Conservation (phyloP, 306 rosid genomes). For the Begonia loranthoides region DNA sequence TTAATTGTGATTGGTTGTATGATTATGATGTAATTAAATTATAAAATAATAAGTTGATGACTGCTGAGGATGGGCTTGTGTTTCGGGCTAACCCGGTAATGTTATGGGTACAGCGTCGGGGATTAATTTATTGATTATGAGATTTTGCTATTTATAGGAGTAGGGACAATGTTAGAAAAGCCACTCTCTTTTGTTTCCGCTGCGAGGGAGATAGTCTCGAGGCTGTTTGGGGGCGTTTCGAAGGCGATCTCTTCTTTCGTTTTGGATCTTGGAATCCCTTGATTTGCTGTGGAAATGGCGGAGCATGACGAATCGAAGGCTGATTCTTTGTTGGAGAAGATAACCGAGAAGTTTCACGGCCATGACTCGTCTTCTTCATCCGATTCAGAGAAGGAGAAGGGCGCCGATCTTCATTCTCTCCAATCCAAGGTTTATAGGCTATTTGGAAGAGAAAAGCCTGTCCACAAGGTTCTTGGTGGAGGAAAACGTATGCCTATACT, state of each 20-base stretch:
- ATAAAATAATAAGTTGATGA: too few species aligned
- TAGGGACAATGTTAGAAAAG: not conserved
- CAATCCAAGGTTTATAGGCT: constrained; percentile 31
- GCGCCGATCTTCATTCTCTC: constrained; percentile 9
- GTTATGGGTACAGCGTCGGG: not conserved
- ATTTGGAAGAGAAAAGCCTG: constrained; percentile 45
- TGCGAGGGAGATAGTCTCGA: not conserved
- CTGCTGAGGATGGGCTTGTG: too few species aligned
- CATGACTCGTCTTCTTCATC: constrained; percentile 21
- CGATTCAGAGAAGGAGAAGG: constrained; percentile 26
- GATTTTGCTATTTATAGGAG: not conserved
- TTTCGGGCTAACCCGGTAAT: not conserved
- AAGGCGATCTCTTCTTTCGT: not conserved
- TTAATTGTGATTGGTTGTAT: too few species aligned
- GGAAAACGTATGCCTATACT: constrained; percentile 36
- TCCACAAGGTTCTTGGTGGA: constrained; percentile 47
- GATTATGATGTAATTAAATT: too few species aligned
- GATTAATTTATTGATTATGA: not conserved
- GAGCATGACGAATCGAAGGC: constrained; percentile 1
- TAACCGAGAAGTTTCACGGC: constrained; percentile 33
- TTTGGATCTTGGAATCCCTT: not conserved
- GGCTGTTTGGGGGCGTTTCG: not conserved
- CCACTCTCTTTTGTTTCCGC: not conserved
- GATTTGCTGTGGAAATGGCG: not conserved
- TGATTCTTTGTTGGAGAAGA: constrained; percentile 37